Conservation (phyloP, 306 rosid genomes). For the Quercus ilex region DNA sequence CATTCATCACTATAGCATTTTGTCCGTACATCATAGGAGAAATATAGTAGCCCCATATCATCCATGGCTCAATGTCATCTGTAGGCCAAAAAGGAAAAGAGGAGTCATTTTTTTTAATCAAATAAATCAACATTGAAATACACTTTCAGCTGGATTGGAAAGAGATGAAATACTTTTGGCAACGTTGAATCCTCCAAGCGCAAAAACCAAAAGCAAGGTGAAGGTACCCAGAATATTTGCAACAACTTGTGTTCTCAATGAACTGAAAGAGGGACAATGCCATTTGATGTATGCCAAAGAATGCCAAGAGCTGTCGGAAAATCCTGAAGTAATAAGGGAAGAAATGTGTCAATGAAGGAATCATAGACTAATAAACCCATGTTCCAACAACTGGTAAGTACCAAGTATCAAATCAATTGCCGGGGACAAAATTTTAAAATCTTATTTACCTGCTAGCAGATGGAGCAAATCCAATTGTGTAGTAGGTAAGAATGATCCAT, state of each 20-base stretch:
- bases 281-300: conserved; percentile 64
- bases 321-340: conserved; percentile 32
- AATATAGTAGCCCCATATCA: conserved; percentile 66
- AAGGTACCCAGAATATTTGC: conserved; percentile 46
- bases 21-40: conserved; percentile 94
- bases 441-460: conserved; percentile 56
- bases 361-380: conserved; percentile 32
- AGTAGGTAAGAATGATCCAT: conserved; percentile 70
- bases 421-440: neutral
- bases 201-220: conserved; percentile 39
- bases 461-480: conserved; percentile 79
- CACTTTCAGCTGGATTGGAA: neutral
- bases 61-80: conserved; percentile 74
- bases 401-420: neutral
- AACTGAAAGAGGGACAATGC: conserved; percentile 60
- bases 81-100: neutral
- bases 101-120: neutral
- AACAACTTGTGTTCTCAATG: conserved; percentile 50
- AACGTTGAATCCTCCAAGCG: conserved; percentile 60
- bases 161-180: conserved; percentile 33
- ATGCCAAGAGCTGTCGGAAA: conserved; percentile 49
- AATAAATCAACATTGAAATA: neutral
- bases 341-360: neutral
- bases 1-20: conserved; percentile 72
- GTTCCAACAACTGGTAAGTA: neutral